A percentile compares a stretch with the other conserved stretches of the same genome.
These are phyloP conservation scores for Boletus speciosus DNA, from an alignment of 768 basidiomycete genomes.

Conservation along the genomic window DNA sequence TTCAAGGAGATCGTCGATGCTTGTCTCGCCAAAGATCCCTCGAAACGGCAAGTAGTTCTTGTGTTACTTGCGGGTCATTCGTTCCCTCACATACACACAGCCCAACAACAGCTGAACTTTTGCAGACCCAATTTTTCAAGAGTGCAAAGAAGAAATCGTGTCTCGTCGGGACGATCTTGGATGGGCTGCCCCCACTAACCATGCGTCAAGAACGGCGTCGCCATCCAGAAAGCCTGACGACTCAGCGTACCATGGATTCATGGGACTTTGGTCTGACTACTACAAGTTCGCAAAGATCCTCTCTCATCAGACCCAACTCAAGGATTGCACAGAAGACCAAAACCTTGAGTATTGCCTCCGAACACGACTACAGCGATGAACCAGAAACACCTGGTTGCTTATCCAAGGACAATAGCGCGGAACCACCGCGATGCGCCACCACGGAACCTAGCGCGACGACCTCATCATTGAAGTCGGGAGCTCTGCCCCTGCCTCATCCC, in stretches of 20 bases:
- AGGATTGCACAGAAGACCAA: conserved; percentile 2
- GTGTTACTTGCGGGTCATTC: background rate
- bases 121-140: conserved; percentile 78
- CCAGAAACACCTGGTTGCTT: background rate
- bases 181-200: conserved; percentile 68
- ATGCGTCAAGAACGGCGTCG: conserved; percentile 68
- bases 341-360: conserved; percentile 4
- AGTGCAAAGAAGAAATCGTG: conserved; percentile 73
- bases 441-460: background rate
- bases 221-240: conserved; percentile 34
- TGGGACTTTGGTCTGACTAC: conserved; percentile 70
- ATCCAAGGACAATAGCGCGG: conserved; percentile 3
- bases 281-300: conserved; percentile 33
- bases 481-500: background rate
- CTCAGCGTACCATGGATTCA: conserved; percentile 60
- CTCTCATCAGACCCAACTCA: conserved; percentile 5
- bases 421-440: background rate
- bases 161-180: conserved; percentile 73
- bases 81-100: conserved; percentile 36
- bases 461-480: background rate
- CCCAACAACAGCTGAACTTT: conserved; percentile 73
- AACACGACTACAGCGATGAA: conserved; percentile 3
- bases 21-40: conserved; percentile 84
- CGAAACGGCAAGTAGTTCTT: conserved; percentile 49
- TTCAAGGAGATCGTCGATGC: conserved; percentile 82